Percentiles rank a stretch among this genome's conserved stretches.
Conservation (phyloP, 768 basidiomycete genomes). For the Hericium alpestre region DNA sequence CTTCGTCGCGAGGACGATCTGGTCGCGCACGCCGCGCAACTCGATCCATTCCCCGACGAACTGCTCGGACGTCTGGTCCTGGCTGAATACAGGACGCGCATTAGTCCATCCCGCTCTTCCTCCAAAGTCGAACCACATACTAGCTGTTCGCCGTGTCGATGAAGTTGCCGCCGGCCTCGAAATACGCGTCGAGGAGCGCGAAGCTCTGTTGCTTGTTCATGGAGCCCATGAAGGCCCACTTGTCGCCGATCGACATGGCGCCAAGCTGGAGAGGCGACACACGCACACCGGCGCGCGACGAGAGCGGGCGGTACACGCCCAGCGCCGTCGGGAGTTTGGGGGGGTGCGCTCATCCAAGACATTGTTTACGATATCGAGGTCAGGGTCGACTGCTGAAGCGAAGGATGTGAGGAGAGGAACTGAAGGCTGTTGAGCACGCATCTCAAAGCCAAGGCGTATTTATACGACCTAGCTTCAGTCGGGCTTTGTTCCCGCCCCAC, state of each 20-base stretch:
- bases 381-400: neutral
- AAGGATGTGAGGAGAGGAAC: no score
- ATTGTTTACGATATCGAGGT: neutral
- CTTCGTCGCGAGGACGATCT: slow-evolving; percentile 22
- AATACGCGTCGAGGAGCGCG: slow-evolving; percentile 27
- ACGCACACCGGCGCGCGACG: slow-evolving; percentile 13
- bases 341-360: neutral
- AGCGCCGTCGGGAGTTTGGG: slow-evolving; percentile 2
- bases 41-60: slow-evolving; percentile 32
- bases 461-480: no score
- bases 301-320: slow-evolving; percentile 10
- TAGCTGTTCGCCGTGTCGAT: neutral
- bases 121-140: neutral
- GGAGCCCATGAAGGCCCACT: slow-evolving; percentile 21
- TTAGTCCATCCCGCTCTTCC: neutral
- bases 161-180: slow-evolving; percentile 16
- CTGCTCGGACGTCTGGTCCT: slow-evolving; percentile 18
- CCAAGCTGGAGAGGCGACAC: slow-evolving; percentile 20
- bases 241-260: slow-evolving; percentile 14
- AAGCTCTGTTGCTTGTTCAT: slow-evolving; percentile 26
- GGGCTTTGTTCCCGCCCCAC: no score
- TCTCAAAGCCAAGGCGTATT: no score
- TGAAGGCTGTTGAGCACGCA: no score
- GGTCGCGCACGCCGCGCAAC: slow-evolving; percentile 22
- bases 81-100: neutral